Percentiles rank a stretch among this genome's conserved stretches.
Evolutionary conservation across 2,329 filamentous ascomycete species (phyloP).

Genomic region (Colletotrichum eremochloae): DNA sequence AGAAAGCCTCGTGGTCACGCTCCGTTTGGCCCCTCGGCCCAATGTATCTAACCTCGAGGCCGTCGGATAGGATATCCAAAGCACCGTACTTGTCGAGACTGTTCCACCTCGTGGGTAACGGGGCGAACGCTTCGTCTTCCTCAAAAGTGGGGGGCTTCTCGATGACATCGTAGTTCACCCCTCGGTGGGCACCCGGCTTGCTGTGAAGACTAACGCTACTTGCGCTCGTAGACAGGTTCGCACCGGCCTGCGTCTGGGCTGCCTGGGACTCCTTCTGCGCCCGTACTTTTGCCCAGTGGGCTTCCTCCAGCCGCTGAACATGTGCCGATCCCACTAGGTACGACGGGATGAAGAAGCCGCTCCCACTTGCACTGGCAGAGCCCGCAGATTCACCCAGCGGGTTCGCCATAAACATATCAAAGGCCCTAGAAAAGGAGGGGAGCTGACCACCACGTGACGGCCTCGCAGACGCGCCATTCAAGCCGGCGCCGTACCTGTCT

Average conservation of each 20-base stretch:
- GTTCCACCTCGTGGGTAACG: constrained; percentile 87
- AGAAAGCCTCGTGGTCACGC: constrained; percentile 80
- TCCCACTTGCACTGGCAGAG: constrained; percentile 46
- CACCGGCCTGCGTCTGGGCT: constrained; percentile 57
- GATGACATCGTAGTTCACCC: constrained; percentile 86
- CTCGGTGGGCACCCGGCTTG: constrained; percentile 75
- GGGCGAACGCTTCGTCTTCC: constrained; percentile 70
- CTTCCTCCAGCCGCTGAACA: constrained; percentile 80
- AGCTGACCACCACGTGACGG: constrained; percentile 48
- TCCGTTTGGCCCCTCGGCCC: constrained; percentile 62
- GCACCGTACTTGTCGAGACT: constrained; percentile 79
- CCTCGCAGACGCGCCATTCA: constrained; percentile 45
- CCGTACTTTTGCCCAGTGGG: constrained; percentile 71
- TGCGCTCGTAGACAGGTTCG: constrained; percentile 66
- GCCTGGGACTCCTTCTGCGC: constrained; percentile 63
- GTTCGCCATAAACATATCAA: constrained; percentile 61
- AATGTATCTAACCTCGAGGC: constrained; percentile 76
- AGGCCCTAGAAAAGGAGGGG: constrained; percentile 65
- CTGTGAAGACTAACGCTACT: constrained; percentile 64
- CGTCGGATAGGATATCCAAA: constrained; percentile 81
- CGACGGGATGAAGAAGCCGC: constrained; percentile 82
- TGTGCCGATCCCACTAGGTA: constrained; percentile 86
- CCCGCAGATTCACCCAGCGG: constrained; percentile 42
- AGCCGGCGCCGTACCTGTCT: constrained; percentile 47
- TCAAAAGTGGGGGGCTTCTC: constrained; percentile 76